A percentile compares a stretch with the other conserved stretches of the same genome.
Conservation (phyloP, 208 protist genomes). For the Leishmania lainsoni region DNA sequence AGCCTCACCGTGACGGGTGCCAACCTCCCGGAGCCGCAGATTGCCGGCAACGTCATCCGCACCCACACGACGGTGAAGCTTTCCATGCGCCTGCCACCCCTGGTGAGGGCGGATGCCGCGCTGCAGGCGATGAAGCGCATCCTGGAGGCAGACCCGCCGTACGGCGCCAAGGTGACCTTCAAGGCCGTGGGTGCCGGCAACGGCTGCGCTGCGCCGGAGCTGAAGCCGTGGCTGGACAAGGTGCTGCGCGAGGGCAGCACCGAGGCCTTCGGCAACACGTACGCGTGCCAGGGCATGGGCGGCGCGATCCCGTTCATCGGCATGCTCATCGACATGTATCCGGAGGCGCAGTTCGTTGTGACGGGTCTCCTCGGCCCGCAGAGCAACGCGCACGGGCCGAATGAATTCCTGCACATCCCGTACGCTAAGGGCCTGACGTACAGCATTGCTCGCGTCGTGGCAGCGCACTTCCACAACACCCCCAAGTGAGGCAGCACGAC, state of each 20-base stretch:
- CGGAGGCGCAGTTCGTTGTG: constrained; percentile 94
- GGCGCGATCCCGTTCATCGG: constrained; percentile 95
- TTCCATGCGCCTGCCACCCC: constrained; percentile 93
- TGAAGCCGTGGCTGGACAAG: constrained; percentile 77
- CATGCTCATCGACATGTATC: constrained; percentile 89
- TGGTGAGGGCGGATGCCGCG: constrained; percentile 54
- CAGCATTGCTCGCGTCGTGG: constrained; percentile 79
- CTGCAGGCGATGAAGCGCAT: constrained; percentile 61
- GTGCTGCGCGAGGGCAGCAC: constrained; percentile 79
- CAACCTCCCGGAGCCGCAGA: constrained; percentile 80
- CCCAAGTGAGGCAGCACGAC: constrained; percentile 23
- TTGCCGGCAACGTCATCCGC: constrained; percentile 95
- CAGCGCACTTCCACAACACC: constrained; percentile 67
- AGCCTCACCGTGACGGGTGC: constrained; percentile 90
- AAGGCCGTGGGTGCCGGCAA: constrained; percentile 45
- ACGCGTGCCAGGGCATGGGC: constrained; percentile 81
- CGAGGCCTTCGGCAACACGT: constrained; percentile 76
- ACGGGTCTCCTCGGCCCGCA: constrained; percentile 92
- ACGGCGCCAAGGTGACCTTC: constrained; percentile 90
- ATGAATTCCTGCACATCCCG: constrained; percentile 94
- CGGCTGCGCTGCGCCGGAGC: constrained; percentile 87
- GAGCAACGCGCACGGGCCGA: constrained; percentile 94
- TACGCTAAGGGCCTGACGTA: constrained; percentile 90
- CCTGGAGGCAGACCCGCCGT: constrained; percentile 90
- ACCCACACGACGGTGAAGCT: constrained; percentile 90